These are phyloP conservation scores for Juglanconis oblonga DNA, from an alignment of 2,329 filamentous ascomycete species.

Conservation along the genomic window DNA sequence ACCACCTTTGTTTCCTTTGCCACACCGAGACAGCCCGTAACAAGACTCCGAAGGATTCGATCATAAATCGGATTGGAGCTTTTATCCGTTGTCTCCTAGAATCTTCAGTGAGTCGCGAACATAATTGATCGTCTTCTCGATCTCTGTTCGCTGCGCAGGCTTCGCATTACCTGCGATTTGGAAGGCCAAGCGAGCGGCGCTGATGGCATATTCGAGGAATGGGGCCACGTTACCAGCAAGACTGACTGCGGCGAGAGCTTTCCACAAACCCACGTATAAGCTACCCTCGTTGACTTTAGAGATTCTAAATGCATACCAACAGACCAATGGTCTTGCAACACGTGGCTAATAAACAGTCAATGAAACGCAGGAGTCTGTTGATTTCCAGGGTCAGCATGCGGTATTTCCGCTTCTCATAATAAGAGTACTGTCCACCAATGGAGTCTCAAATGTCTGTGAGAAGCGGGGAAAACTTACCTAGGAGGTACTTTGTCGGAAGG, in stretches of 20 bases:
- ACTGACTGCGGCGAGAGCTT: conserved; percentile 1
- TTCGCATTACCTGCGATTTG: not conserved
- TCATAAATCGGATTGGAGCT: not conserved
- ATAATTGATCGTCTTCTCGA: not conserved
- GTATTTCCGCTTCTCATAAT: too few relatives aligned
- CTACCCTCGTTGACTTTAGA: too few relatives aligned
- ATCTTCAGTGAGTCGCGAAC: not conserved
- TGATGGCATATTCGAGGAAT: conserved; percentile 1
- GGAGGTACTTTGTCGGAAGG: too few relatives aligned
- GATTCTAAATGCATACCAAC: too few relatives aligned
- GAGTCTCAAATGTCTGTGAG: too few relatives aligned
- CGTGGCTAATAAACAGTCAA: too few relatives aligned
- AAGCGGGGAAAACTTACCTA: too few relatives aligned
- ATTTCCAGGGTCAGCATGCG: too few relatives aligned
- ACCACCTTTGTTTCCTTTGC: not conserved
- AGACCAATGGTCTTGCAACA: too few relatives aligned
- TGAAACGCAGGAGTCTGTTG: too few relatives aligned
- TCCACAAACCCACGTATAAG: not conserved
- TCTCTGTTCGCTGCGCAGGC: not conserved
- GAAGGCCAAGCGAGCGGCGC: not conserved
- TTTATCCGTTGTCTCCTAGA: not conserved
- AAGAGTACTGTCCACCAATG: too few relatives aligned
- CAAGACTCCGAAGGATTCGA: not conserved
- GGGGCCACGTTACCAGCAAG: conserved; percentile 5
- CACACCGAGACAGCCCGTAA: not conserved